A percentile compares a stretch with the other conserved stretches of the same genome.
Conservation (phyloP, 2,329 filamentous ascomycete genomes). For the Fusarium bactridioides region DNA sequence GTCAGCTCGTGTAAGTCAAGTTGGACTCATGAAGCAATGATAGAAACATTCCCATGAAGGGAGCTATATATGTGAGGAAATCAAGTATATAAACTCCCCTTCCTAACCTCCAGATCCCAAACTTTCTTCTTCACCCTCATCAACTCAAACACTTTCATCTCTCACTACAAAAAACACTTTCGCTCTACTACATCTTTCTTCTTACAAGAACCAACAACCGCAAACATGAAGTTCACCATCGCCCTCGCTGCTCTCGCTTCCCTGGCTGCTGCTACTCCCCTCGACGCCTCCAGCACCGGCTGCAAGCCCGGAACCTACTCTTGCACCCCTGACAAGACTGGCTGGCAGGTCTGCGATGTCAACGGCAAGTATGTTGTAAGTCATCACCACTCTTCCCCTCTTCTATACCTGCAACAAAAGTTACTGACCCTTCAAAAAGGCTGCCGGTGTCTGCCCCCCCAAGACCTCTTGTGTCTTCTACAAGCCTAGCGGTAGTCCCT, state of each 20-base stretch:
- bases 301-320: conserved; percentile 49
- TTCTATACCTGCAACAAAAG: background rate
- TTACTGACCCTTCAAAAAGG: conserved; percentile 29
- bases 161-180: conserved; percentile 14
- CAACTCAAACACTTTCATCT: conserved; percentile 13
- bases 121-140: conserved; percentile 19
- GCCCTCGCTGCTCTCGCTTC: conserved; percentile 35
- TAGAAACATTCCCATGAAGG: background rate
- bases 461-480: conserved; percentile 49
- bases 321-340: conserved; percentile 40
- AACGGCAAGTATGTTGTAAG: conserved; percentile 46
- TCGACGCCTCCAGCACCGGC: conserved; percentile 1
- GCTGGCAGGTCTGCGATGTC: conserved; percentile 48
- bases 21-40: background rate
- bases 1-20: conserved; percentile 19
- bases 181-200: conserved; percentile 2
- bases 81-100: conserved; percentile 21
- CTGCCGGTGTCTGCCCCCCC: conserved; percentile 47
- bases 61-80: too few species aligned
- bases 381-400: background rate
- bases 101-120: background rate
- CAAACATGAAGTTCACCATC: conserved; percentile 45
- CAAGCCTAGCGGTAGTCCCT: conserved; percentile 46
- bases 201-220: background rate
- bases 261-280: conserved; percentile 28